Conservation (phyloP, 139 green algal genomes). For the Edaphochlamys debaryana region DNA sequence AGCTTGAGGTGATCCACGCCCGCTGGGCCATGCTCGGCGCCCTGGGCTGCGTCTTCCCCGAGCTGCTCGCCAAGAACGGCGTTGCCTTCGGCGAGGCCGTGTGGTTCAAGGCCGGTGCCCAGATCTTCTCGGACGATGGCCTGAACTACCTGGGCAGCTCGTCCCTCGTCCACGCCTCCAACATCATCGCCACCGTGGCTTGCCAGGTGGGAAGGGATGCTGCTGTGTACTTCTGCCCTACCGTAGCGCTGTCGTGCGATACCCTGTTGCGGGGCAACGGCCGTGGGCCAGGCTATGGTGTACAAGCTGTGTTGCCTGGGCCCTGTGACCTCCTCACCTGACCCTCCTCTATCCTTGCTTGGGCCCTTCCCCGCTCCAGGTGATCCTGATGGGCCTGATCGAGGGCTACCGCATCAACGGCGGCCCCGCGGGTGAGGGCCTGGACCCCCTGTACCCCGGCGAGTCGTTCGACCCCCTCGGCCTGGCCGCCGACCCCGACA, state of each 20-base stretch:
- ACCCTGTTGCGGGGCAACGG: no score
- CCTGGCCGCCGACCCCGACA: slow-evolving; percentile 91
- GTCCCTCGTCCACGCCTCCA: slow-evolving; percentile 94
- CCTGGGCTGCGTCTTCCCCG: slow-evolving; percentile 72
- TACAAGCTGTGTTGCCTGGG: no score
- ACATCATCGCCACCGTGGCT: slow-evolving; percentile 92
- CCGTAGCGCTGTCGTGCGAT: no score
- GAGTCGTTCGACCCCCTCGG: slow-evolving; percentile 94
- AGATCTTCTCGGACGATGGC: slow-evolving; percentile 91
- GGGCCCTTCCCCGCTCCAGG: background rate
- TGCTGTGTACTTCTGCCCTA: background rate
- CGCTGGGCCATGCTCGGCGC: slow-evolving; percentile 94
- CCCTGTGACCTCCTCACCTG: no score
- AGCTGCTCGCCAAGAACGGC: slow-evolving; percentile 61
- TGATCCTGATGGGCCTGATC: slow-evolving; percentile 88
- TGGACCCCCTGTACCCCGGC: slow-evolving; percentile 92
- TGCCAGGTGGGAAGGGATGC: slow-evolving; percentile 78
- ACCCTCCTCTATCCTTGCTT: background rate
- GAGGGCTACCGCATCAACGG: slow-evolving; percentile 96
- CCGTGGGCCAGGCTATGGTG: no score
- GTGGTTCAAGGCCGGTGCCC: slow-evolving; percentile 97
- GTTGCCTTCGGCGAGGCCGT: slow-evolving; percentile 83
- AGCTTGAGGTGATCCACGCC: slow-evolving; percentile 88
- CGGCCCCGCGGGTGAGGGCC: slow-evolving; percentile 82
- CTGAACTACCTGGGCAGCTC: slow-evolving; percentile 97